Percentiles rank a stretch among this genome's conserved stretches.
Conservation (phyloP, 306 rosid genomes). For the Acacia confusa region DNA sequence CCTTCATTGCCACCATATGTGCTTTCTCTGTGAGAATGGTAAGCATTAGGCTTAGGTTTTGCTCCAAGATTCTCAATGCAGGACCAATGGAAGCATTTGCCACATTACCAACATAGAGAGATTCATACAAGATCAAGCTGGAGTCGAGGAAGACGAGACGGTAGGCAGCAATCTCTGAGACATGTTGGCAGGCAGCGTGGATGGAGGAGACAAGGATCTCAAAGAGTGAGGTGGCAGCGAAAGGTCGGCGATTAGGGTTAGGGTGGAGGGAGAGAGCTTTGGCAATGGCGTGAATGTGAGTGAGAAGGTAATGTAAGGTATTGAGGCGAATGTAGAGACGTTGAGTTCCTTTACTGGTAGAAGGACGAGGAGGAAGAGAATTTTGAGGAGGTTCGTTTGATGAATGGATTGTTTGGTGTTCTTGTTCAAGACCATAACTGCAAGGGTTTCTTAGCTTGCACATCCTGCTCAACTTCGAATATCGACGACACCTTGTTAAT, state of each 20-base stretch:
- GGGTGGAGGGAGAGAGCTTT: slow-evolving; percentile 57
- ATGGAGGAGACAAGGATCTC: slow-evolving; percentile 45
- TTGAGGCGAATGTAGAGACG: slow-evolving; percentile 94
- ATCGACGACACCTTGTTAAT: slow-evolving; percentile 77
- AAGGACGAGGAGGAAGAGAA: slow-evolving; percentile 33
- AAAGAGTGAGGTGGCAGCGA: slow-evolving; percentile 42
- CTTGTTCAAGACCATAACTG: slow-evolving; percentile 40
- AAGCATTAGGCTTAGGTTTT: slow-evolving; percentile 53
- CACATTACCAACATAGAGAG: slow-evolving; percentile 60
- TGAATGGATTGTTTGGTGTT: slow-evolving; percentile 17
- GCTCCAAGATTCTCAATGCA: slow-evolving; percentile 54
- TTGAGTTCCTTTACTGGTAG: slow-evolving; percentile 84
- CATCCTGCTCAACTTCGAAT: slow-evolving; percentile 55
- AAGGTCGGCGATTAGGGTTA: slow-evolving; percentile 48
- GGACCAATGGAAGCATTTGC: slow-evolving; percentile 59
- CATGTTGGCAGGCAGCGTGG: slow-evolving; percentile 60
- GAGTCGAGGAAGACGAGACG: slow-evolving; percentile 80
- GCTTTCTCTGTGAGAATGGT: slow-evolving; percentile 59
- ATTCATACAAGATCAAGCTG: slow-evolving; percentile 57
- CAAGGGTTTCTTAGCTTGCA: slow-evolving; percentile 80
- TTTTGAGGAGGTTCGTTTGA: slow-evolving; percentile 34
- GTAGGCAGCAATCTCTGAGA: slow-evolving; percentile 83
- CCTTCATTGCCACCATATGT: slow-evolving; percentile 71
- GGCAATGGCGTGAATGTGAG: slow-evolving; percentile 59
- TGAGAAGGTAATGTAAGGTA: slow-evolving; percentile 71